phyloP scores from a whole-genome alignment of 495 filamentous ascomycete species.

The Trichoderma virens region DNA sequence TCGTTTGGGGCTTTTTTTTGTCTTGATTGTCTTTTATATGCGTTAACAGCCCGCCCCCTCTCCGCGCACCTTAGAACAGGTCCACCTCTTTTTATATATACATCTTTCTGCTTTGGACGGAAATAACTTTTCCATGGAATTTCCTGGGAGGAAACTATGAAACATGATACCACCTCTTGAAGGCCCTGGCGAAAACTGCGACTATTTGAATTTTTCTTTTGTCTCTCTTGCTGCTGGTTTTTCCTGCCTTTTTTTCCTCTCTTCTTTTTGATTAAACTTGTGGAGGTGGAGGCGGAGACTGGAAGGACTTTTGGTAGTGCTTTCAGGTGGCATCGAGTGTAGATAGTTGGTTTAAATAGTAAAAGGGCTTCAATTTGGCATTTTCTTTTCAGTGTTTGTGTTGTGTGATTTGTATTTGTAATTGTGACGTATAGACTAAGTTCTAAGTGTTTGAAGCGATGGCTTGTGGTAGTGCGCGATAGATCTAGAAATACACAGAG shows the following conservation, averaged over 20 bases:
- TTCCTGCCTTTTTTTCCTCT: too few species aligned
- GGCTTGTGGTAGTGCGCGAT: too few species aligned
- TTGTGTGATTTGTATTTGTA: too few species aligned
- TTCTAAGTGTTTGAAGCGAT: too few species aligned
- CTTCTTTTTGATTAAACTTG: too few species aligned
- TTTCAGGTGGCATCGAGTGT: background rate
- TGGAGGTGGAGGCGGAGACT: too few species aligned
- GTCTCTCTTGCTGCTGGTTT: too few species aligned
- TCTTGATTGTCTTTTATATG: background rate
- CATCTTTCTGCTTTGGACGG: background rate
- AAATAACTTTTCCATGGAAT: background rate
- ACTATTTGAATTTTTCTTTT: slow-evolving; percentile 1
- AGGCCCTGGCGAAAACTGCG: slow-evolving; percentile 1
- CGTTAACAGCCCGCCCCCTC: background rate
- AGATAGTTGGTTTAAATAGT: background rate
- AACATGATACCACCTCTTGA: background rate
- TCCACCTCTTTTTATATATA: background rate
- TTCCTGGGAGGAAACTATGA: background rate
- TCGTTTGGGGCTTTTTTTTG: background rate
- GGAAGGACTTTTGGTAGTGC: background rate
- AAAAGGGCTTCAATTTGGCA: background rate
- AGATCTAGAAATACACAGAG: too few species aligned
- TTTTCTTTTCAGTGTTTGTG: too few species aligned
- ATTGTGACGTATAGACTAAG: too few species aligned
- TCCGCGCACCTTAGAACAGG: background rate